Base-by-base conservation (phyloP, 1,284 basidiomycete species). In the Agroathelia rolfsii region DNA sequence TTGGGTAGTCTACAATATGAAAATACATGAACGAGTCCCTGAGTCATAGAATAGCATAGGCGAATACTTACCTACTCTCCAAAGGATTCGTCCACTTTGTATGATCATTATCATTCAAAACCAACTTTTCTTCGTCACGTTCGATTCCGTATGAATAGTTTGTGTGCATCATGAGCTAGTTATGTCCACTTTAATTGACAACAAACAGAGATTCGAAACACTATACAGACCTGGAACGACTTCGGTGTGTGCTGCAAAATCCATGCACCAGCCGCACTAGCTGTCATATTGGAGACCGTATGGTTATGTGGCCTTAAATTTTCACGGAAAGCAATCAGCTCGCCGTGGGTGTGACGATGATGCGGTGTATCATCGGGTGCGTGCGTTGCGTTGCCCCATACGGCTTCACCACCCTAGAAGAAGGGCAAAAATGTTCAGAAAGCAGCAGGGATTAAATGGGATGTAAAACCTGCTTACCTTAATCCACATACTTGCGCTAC, bases 101-200 rank as follows among this genome's bases (percentile, higher is more conserved):
- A 46, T 72, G 76, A 57, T 90, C 79, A 24, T 63, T 44, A 43
- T 78, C 68, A 51, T 92, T 93, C 43, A 51, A 58, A 46, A 66
- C 67, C 37, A 93, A 52, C 30, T 64, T 56, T 34, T 66, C 59
- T 39, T 77, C 74, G 47, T 93, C 72, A 7, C 76, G 68, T 59
- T 97, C 93, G 29, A 97, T 82, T 0, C 90, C 93, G 55, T 79
- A 82, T n/a, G 86, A 92, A 58, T 94, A 98, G 53, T 97, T 98
- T 1, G 68, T 68, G 25, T 63, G 66, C 24, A 97, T 63, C 94
- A 97, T 98, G 64, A 33, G 19, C 15, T 16, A 19, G 25, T 24
- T 38, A 15, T 38, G 35, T 14, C 18, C 32, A 19, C 28, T 19
- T 24, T 20, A 11, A 35, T 20, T 6, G 28, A 28, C 15, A 30